These are phyloP conservation scores for Phytophthora lateralis DNA, from an alignment of 352 stramenopile genomes.

Conservation along the genomic window DNA sequence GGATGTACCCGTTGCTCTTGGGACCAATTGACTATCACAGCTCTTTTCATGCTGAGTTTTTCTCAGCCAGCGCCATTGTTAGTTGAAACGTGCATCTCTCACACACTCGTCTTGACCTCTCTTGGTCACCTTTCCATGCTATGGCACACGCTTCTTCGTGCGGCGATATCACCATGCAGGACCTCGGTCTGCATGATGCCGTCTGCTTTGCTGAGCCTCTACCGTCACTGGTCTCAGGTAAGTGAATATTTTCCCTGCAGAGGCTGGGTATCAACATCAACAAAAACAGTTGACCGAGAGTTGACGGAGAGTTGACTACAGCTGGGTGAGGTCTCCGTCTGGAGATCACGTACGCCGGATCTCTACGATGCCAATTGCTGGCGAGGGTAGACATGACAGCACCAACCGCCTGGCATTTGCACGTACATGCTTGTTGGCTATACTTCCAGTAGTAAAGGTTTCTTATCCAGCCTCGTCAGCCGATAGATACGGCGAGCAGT, in stretches of 20 bases:
- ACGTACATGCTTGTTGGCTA: conserved; percentile 1
- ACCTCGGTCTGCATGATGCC: background rate
- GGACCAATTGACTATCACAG: too few species aligned
- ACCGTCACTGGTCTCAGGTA: conserved; percentile 5
- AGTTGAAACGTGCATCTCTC: background rate
- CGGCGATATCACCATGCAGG: background rate
- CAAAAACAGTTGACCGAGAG: conserved; percentile 1
- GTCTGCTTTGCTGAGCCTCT: conserved; percentile 22
- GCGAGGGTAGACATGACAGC: conserved; percentile 13
- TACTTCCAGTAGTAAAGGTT: conserved; percentile 20
- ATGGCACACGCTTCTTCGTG: too few species aligned
- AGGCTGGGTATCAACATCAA: conserved; percentile 16
- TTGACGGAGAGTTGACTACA: conserved; percentile 27
- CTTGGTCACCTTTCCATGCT: too few species aligned
- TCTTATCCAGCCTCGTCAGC: conserved; percentile 36
- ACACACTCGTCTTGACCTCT: background rate
- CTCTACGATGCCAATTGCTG: conserved; percentile 1
- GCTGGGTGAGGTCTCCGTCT: conserved; percentile 16
- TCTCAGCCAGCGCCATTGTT: background rate
- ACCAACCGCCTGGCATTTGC: conserved; percentile 22
- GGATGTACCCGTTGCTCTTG: conserved; percentile 14
- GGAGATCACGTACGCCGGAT: conserved; percentile 14
- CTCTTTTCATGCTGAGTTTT: too few species aligned
- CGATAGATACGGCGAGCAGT: conserved; percentile 20
- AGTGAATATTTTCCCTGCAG: conserved; percentile 10